Evolutionary conservation across 495 filamentous ascomycete species (phyloP), one percentile per base, ranked within the genome.

Genomic region (Parachaetomium inaequale): DNA sequence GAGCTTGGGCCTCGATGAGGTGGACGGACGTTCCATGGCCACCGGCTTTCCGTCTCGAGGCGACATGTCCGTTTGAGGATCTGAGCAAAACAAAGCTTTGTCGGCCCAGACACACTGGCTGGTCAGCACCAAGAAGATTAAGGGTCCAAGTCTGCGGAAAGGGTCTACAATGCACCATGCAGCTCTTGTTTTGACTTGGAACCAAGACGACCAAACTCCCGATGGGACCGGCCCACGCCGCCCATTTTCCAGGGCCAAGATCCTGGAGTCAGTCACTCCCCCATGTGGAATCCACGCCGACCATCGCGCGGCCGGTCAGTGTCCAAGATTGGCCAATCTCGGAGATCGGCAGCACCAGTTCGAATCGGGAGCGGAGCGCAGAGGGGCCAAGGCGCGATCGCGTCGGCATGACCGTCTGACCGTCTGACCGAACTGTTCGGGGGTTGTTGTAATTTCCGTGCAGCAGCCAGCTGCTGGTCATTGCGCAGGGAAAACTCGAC

Each of bases 311-410:
- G 55, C 52, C 52, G 32, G 38, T 6, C 38, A 58, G 29, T 6
- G 40, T 36, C 28, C 42, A 47, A 28, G 23, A 58, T 58, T 58
- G 55, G 55, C 55, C 55, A 58, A 58, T 58, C 31, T 58, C 56
- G 43, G 56, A 58, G 42, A 58, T 58, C 29, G 43, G 56, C 56
- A 50, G 31, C 45, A 12, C 31, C 42, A 28, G 28, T 28, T 34
- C 55, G 25, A 23, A 57, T 45, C 29, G 28, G 19, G 55, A 32
- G 42, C 19, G 19, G 29, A 58, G 42, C 55, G 28, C n/a, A 23
- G 28, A 36, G 7, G 42, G 38, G 34, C 55, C 28, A 58, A 58
- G 55, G 19, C 40, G 14, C 42, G 7, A 34, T 36, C 40, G 7
- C 43, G 42, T 58, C 55, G 55, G 55, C 55, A 32, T 47, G 31